Evolutionary conservation across 208 protist species (phyloP), one percentile per base, ranked within the genome.

Genomic region (Strigomonas oncopelti): DNA sequence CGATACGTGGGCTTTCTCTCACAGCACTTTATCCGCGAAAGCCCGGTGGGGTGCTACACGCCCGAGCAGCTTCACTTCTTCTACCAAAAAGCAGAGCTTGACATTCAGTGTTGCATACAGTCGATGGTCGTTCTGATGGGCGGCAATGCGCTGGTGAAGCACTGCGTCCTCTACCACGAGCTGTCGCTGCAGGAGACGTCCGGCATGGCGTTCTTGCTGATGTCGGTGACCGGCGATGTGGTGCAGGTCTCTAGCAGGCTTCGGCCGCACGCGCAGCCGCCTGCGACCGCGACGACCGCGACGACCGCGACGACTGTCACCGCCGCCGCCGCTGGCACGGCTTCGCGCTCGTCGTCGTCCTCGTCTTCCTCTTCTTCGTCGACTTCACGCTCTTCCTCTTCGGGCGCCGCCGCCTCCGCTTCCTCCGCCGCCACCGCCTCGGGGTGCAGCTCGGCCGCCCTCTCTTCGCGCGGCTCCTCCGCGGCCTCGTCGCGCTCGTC

Each of bases 21-120:
- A 5, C 90, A 96, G 65, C 93, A 96, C 78, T 93, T 95, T 67
- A 87, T 97, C 52, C 91, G 93, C n/a, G 89, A 96, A 55, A 69
- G 76, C 59, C 79, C 89, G 56, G 81, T 89, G 31, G 81, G 84
- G 25, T 68, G 67, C 59, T 70, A 65, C 38, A 57, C 59, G 24
- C 8, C 54, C 48, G 67, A 73, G 53, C 59, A 71, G 52, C 69
- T 95, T 34, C 83, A 84, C 56, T 65, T 72, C 46, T 97, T 95
- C 69, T 94, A 89, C 61, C 81, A 91, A 52, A 58, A 81, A 20
- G 85, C 75, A 0, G 82, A 93, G 63, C 78, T 88, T 52, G 91
- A 97, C 55, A 85, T 94, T 13, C 71, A 87, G 63, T 84, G 81
- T 69, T 69, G 83, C 53, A 83, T 96, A 56, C 79, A 88, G 69